Base-by-base conservation (phyloP, 2,329 filamentous ascomycete genomes). In the Aspergillus sergii region DNA sequence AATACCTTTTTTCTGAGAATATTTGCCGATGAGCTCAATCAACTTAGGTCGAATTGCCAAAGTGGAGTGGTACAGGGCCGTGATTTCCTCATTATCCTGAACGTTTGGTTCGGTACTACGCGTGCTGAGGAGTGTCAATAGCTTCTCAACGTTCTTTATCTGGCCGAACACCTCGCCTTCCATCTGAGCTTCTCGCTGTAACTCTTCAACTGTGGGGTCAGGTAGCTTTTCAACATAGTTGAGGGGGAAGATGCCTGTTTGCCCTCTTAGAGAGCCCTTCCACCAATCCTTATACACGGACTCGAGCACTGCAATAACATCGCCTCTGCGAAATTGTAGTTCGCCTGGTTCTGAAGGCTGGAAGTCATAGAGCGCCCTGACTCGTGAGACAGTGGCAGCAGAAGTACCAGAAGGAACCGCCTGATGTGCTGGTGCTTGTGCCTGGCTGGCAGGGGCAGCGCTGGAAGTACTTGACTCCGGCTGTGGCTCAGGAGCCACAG, bases 251-350 rank as follows among this genome's bases (percentile, higher is more conserved):
- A 99, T 99, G 71, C 95, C 95, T 8, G 93, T 97, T 78, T 97
- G 93, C 23, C 95, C 95, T 75, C 94, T 89, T 63, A 99, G 82
- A 48, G 94, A 96, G 1, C 95, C 95, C 71, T 96, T 94, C 95
- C 95, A 99, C 95, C 95, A 99, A 78, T 99, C 95, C 79, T 98
- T 99, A 82, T 96, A 99, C 1, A 98, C 95, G 1, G 94, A 97
- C 79, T 98, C 95, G 46, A 99, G 84, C 19, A 99, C 95, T 1
- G 95, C 94, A 77, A 99, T 99, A 46, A 98, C 91, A 76, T 99
- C 95, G 32, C 95, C 94, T 81, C 96, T 97, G 70, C 94, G 91
- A 78, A 99, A 99, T 70, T 96, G 93, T 65, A 99, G 84, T 81
- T 99, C 95, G 55, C 94, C 95, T 0, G 93, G 88, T 77, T 99